phyloP scores from a whole-genome alignment of 2,329 filamentous ascomycete species.

The Gaeumannomyces sp. region DNA sequence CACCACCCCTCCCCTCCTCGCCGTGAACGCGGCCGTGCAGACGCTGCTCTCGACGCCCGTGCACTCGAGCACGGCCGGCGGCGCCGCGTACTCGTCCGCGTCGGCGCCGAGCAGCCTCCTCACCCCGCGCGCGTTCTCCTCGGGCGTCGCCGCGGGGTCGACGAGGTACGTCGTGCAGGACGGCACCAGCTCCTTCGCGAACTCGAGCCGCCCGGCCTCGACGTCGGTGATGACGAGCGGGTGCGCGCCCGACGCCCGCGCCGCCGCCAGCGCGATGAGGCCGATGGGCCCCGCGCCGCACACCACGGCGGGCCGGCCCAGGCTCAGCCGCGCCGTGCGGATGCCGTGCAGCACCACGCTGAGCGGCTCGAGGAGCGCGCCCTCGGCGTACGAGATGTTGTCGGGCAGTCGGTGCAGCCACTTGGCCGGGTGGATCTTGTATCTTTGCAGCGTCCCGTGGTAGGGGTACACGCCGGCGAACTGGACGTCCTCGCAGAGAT shows the following conservation, averaged over 20 bases:
- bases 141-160: constrained; percentile 33
- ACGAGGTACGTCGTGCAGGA: constrained; percentile 48
- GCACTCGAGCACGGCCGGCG: constrained; percentile 56
- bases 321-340: constrained; percentile 41
- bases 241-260: constrained; percentile 55
- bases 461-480: constrained; percentile 59
- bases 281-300: constrained; percentile 61
- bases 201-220: constrained; percentile 47
- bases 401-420: constrained; percentile 49
- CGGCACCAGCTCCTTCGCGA: constrained; percentile 53
- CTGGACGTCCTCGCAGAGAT: constrained; percentile 55
- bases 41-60: constrained; percentile 61
- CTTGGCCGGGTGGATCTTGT: constrained; percentile 54
- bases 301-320: constrained; percentile 50
- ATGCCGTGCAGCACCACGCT: constrained; percentile 59
- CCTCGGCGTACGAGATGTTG: constrained; percentile 49
- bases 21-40: constrained; percentile 50
- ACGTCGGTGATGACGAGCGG: constrained; percentile 60
- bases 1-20: constrained; percentile 51
- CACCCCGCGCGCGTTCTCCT: constrained; percentile 46
- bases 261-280: constrained; percentile 49
- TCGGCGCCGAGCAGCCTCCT: constrained; percentile 43
- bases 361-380: constrained; percentile 58
- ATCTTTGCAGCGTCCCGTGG: constrained; percentile 53
- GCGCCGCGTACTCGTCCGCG: constrained; percentile 47